Evolutionary conservation across 164 flowering plant genomes (phyloP).

Genomic region (Tinospora cordifolia): DNA sequence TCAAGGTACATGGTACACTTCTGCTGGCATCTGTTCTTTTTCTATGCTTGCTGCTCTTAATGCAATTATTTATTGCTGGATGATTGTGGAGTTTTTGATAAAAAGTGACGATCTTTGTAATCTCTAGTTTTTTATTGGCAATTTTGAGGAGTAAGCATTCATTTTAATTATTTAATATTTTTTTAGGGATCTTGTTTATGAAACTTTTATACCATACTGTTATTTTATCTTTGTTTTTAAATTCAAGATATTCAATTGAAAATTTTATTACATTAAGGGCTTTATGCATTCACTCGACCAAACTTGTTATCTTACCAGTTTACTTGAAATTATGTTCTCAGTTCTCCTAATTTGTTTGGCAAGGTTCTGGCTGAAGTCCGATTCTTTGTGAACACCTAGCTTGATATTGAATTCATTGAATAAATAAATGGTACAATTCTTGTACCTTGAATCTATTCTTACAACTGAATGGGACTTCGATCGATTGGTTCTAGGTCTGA

Average conservation of each 20-base stretch:
- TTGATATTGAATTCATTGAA: neutral
- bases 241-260: neutral
- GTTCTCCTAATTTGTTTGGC: neutral
- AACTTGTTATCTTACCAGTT: neutral
- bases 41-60: conserved; percentile 1
- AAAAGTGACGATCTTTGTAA: too few relatives aligned
- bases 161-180: neutral
- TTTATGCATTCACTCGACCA: neutral
- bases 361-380: neutral
- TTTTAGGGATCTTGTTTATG: neutral
- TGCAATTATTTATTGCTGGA: neutral
- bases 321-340: neutral
- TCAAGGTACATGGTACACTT: conserved; percentile 40
- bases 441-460: too few relatives aligned
- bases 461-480: too few relatives aligned
- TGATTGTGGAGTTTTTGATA: neutral
- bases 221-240: neutral
- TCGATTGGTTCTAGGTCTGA: too few relatives aligned
- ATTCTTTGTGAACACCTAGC: neutral
- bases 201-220: neutral
- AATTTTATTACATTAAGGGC: neutral
- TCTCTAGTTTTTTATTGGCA: neutral
- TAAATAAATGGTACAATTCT: too few relatives aligned
- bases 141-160: neutral
- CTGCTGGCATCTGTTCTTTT: neutral